Conservation (phyloP, 495 filamentous ascomycete species). For the Symbiotaphrina buchneri region DNA sequence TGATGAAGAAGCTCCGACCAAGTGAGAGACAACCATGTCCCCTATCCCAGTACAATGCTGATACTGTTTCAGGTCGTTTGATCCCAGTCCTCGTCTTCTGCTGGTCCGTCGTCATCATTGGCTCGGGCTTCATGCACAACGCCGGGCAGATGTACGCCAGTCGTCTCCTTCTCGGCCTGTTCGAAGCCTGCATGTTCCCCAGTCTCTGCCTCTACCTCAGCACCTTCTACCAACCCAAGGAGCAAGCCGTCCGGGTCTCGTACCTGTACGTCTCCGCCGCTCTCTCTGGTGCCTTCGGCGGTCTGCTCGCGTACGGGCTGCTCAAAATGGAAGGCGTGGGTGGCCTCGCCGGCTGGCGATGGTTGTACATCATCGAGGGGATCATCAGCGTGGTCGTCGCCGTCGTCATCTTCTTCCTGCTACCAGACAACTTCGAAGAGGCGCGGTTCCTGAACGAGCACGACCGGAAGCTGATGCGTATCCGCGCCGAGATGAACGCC, state of each 20-base stretch:
- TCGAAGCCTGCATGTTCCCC: constrained; percentile 6
- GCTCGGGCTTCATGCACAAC: constrained; percentile 5
- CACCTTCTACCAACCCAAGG: constrained; percentile 5
- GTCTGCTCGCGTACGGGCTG: constrained; percentile 7
- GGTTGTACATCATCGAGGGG: constrained; percentile 8
- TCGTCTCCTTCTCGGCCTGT: constrained; percentile 5
- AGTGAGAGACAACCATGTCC: too few relatives aligned
- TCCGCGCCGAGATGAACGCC: constrained; percentile 3
- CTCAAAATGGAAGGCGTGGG: constrained; percentile 5
- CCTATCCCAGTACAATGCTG: too few relatives aligned
- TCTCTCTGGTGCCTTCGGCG: constrained; percentile 8
- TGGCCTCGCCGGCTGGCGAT: constrained; percentile 6
- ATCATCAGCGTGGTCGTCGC: constrained; percentile 6
- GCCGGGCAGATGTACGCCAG: constrained; percentile 4
- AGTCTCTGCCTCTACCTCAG: constrained; percentile 4
- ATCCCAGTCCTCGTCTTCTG: constrained; percentile 1
- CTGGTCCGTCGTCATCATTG: constrained; percentile 3
- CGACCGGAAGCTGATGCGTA: constrained; percentile 5
- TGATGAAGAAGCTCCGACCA: constrained; percentile 1
- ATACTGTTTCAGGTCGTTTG: too few relatives aligned
- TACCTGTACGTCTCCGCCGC: constrained; percentile 2
- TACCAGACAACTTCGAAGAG: constrained; percentile 3
- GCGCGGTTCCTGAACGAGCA: constrained; percentile 7
- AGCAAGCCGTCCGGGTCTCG: constrained; percentile 4
- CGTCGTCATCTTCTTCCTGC: constrained; percentile 4